Percentiles rank a stretch among this genome's conserved stretches.
Conservation (phyloP, 2,329 filamentous ascomycete species). For the Trichoderma polysporum region DNA sequence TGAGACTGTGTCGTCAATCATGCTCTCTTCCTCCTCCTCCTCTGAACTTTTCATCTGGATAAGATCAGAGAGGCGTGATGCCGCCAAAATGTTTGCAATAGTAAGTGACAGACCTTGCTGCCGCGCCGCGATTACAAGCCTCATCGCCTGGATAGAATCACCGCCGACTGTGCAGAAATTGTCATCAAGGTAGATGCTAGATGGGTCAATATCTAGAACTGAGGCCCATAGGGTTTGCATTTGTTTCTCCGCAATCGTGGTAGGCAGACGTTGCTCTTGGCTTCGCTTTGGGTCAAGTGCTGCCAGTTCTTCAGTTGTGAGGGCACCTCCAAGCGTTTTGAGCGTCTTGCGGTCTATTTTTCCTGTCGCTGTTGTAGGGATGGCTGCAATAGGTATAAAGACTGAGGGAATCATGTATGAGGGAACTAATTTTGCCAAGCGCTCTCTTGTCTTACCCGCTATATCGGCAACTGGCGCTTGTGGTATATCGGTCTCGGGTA, state of each 20-base stretch:
- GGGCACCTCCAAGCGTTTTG: not conserved
- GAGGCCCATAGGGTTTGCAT: not conserved
- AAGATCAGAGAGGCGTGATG: not conserved
- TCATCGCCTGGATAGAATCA: constrained; percentile 47
- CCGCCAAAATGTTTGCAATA: not conserved
- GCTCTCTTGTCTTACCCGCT: not conserved
- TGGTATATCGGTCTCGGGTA: not conserved
- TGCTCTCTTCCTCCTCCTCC: not conserved
- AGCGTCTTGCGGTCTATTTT: not conserved
- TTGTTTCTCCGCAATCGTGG: not conserved
- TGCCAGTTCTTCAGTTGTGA: not conserved
- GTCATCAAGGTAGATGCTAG: not conserved
- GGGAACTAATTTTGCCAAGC: not conserved
- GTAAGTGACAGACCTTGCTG: constrained; percentile 2
- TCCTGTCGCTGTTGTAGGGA: not conserved
- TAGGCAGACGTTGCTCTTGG: not conserved
- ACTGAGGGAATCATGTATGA: not conserved
- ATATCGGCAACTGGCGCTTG: not conserved
- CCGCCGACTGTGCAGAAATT: constrained; percentile 31
- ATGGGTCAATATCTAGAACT: not conserved
- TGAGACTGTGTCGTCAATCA: not conserved
- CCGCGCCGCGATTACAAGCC: constrained; percentile 39
- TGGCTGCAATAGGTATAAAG: not conserved
- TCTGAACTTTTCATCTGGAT: not conserved
- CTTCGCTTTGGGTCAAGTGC: not conserved